phyloP scores from a whole-genome alignment of 805 yeast genomes.

The Ogataea methylovora region DNA sequence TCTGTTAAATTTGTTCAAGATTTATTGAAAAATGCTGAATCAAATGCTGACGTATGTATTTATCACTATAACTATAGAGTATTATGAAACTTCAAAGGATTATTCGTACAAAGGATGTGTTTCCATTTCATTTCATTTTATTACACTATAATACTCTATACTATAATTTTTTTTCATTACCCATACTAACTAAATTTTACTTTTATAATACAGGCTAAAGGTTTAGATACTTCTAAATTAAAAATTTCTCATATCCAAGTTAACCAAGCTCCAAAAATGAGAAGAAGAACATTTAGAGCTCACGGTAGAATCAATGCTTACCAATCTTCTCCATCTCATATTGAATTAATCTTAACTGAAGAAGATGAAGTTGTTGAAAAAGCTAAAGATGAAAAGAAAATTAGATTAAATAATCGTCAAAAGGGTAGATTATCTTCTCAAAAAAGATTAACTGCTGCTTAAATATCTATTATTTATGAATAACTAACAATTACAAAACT shows the following conservation, averaged over 20 bases:
- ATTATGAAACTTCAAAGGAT: not conserved
- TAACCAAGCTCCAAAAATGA: conserved; percentile 99
- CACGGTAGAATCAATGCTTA: conserved; percentile 99
- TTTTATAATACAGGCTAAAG: conserved; percentile 56
- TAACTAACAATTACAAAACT: too few species aligned
- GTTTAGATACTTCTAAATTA: conserved; percentile 91
- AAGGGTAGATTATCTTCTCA: conserved; percentile 84
- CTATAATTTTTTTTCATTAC: too few species aligned
- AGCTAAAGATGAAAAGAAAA: conserved; percentile 48
- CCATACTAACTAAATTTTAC: not conserved
- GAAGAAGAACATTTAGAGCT: conserved; percentile 99
- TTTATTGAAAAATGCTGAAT: conserved; percentile 93
- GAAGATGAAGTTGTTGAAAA: conserved; percentile 89
- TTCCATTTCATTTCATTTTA: too few species aligned
- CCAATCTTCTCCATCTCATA: conserved; percentile 98
- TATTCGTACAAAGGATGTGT: not conserved
- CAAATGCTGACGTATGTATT: conserved; percentile 83
- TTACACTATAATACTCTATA: not conserved
- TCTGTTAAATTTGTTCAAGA: conserved; percentile 93
- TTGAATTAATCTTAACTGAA: conserved; percentile 95
- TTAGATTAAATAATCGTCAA: conserved; percentile 85
- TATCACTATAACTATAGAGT: not conserved
- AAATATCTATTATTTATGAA: conserved; percentile 6
- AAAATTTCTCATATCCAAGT: conserved; percentile 98
- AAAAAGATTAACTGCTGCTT: conserved; percentile 74